Percentiles rank a stretch among this genome's conserved stretches.
Conservation (phyloP, 1,284 basidiomycete species). For the Kwoniella shivajii region DNA sequence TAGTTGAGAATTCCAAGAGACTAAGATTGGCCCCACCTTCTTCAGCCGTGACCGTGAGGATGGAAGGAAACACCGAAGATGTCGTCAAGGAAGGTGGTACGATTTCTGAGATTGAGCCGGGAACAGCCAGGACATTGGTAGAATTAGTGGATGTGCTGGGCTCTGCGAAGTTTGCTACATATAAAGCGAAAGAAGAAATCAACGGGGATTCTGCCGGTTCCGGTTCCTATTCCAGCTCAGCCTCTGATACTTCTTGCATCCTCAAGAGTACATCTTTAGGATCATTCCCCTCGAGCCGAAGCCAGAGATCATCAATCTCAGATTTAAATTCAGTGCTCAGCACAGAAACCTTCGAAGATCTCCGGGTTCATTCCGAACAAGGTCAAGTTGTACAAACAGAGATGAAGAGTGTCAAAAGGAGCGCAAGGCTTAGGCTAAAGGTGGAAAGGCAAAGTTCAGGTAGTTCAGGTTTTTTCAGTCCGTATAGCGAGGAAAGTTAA, state of each 20-base stretch:
- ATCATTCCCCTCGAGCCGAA: background rate
- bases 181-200: conserved; percentile 13
- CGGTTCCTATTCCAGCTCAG: too few species aligned
- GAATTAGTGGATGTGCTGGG: conserved; percentile 12
- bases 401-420: background rate
- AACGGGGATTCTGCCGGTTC: background rate
- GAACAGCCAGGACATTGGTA: background rate
- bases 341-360: background rate
- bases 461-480: background rate
- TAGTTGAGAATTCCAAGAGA: conserved; percentile 27
- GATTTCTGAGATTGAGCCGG: background rate
- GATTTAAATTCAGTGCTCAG: background rate
- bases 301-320: background rate
- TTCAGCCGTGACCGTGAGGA: background rate
- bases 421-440: background rate
- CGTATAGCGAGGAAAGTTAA: background rate
- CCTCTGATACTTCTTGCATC: background rate
- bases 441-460: background rate
- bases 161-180: conserved; percentile 12
- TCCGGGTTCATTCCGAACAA: too few species aligned
- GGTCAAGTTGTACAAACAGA: background rate
- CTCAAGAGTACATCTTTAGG: background rate
- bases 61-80: background rate
- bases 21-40: background rate
- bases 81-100: background rate